These are phyloP conservation scores for Nannizzia gypsea DNA, from an alignment of 2,329 filamentous ascomycete genomes.

Conservation along the genomic window DNA sequence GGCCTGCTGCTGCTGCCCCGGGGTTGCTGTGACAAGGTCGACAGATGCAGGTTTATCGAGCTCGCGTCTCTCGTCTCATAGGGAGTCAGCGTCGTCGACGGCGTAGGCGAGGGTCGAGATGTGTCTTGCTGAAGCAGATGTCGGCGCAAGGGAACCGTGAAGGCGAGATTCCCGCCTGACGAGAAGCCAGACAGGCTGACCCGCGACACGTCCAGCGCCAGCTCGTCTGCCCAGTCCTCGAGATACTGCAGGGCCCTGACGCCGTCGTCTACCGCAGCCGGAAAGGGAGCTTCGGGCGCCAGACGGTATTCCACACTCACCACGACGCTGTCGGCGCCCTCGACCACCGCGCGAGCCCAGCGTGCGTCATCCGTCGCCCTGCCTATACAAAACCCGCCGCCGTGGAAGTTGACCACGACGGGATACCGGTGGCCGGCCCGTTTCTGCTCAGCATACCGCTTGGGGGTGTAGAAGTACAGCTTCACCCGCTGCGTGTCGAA, in stretches of 20 bases:
- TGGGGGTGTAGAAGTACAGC: slow-evolving; percentile 51
- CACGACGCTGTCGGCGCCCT: slow-evolving; percentile 49
- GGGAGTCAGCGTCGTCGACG: slow-evolving; percentile 6
- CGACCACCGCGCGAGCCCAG: slow-evolving; percentile 47
- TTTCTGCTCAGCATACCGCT: slow-evolving; percentile 24
- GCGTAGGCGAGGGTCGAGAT: slow-evolving; percentile 9
- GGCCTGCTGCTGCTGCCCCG: slow-evolving; percentile 10
- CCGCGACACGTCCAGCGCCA: slow-evolving; percentile 46
- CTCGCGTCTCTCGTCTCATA: background rate
- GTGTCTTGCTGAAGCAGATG: slow-evolving; percentile 20
- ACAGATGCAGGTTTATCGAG: background rate
- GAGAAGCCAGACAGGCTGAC: slow-evolving; percentile 52
- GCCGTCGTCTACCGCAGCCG: slow-evolving; percentile 45
- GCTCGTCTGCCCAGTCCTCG: slow-evolving; percentile 42
- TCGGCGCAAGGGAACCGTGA: slow-evolving; percentile 49
- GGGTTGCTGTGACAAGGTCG: background rate
- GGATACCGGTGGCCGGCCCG: slow-evolving; percentile 39
- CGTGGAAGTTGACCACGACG: slow-evolving; percentile 52
- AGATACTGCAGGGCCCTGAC: slow-evolving; percentile 51
- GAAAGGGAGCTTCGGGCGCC: slow-evolving; percentile 49
- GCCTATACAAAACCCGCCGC: slow-evolving; percentile 52
- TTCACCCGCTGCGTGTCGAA: slow-evolving; percentile 26
- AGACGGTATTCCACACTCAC: slow-evolving; percentile 49
- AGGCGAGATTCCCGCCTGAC: slow-evolving; percentile 50
- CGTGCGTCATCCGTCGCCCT: slow-evolving; percentile 48